Evolutionary conservation across 2,329 filamentous ascomycete genomes (phyloP), one percentile per base, ranked within the genome.

Genomic region (Metarhizium anisopliae): DNA sequence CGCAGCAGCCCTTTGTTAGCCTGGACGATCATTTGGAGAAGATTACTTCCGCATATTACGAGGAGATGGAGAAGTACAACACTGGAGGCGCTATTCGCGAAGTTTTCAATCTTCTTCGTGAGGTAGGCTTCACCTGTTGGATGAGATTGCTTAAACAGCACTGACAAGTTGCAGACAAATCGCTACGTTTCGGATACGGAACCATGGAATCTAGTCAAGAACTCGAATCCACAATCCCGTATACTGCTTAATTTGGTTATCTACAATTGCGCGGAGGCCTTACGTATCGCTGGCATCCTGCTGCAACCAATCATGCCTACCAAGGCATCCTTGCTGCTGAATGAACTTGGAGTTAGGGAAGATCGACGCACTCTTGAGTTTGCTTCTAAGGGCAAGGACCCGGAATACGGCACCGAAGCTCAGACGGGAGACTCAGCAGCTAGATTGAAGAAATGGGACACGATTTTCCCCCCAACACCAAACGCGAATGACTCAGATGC

Each of bases 261-360:
- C 32, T 96, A 83, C 68, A 77, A 87, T 47, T 77, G 79, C 47
- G 81, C 85, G 8, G 94, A 99, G 71, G 81, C 87, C 4, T 68
- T 96, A 50, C 86, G 94, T 42, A 82, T 96, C 29, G 76, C 79
- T 0, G 90, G 86, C 14, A 96, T 99, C 62, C 75, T 97, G 50
- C 74, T 99, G 49, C 92, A 96, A 69, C 91, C 94, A 1, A 89
- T 92, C 66, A 95, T 99, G 80, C 94, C 94, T 0, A 77, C 74
- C 45, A 95, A 95, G 70, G 81, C 90, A 50, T 71, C 72, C 11
- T 74, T 82, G 61, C 71, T 96, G 36, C 79, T 99, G 0, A 87
- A 96, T 67, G 80, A 86, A 64, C 74, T 99, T 8, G 86, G 88
- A 1, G 91, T 99, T 4, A 72, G 75, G 3, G 67, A 74, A 8